Conservation (phyloP, 441 rosid genomes). For the Brassica balearica region DNA sequence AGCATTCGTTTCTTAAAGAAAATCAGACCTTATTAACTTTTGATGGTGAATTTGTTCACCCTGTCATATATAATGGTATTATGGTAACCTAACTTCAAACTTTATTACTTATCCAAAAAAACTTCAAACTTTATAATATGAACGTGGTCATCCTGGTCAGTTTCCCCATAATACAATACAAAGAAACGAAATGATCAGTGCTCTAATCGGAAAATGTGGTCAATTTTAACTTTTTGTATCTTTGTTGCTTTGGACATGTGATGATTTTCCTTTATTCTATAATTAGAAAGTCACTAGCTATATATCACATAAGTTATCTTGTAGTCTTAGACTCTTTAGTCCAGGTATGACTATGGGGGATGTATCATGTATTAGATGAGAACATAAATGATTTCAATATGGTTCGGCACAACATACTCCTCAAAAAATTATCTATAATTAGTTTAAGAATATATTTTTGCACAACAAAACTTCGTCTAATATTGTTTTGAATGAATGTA, state of each 20-base stretch:
- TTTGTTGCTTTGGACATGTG: constrained; percentile 36
- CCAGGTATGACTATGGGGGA: background rate
- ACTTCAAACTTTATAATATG: background rate
- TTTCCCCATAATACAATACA: background rate
- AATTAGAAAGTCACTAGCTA: constrained; percentile 31
- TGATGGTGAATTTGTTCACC: background rate
- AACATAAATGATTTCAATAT: background rate
- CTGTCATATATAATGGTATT: background rate
- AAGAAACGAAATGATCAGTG: constrained; percentile 20
- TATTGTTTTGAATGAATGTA: background rate
- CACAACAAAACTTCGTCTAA: background rate
- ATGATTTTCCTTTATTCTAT: constrained; percentile 16
- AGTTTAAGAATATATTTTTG: background rate
- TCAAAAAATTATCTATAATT: background rate
- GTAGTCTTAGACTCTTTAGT: background rate
- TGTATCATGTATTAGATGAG: too few species aligned
- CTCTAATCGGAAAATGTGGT: constrained; percentile 28
- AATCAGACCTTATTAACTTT: background rate
- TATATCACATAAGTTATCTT: background rate
- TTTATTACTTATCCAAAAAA: too few species aligned
- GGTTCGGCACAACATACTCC: background rate
- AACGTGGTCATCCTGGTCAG: constrained; percentile 21
- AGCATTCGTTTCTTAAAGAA: background rate
- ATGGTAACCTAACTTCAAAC: constrained; percentile 17
- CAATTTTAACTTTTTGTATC: constrained; percentile 24